Evolutionary conservation across 148 eudicot species (phyloP).

Genomic region (Cornus suecica): DNA sequence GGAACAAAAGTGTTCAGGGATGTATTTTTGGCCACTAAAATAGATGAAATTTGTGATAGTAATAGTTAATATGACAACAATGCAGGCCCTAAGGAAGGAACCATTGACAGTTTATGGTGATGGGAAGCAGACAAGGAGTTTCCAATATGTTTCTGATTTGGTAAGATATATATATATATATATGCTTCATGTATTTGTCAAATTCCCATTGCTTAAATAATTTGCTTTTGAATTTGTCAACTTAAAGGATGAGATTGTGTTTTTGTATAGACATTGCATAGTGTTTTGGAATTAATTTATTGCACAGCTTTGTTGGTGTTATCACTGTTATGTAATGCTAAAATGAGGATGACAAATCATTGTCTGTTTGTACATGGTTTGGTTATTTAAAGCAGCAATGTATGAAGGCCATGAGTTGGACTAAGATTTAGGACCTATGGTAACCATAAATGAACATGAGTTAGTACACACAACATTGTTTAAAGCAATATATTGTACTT

Average conservation of each 20-base stretch:
- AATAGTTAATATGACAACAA: background rate
- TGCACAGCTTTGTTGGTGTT: background rate
- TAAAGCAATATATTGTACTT: background rate
- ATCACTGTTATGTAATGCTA: background rate
- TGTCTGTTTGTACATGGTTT: too few relatives aligned
- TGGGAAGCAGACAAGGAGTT: conserved; percentile 67
- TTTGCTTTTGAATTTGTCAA: background rate
- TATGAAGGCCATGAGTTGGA: background rate
- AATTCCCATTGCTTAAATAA: background rate
- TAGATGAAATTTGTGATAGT: background rate
- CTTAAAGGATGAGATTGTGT: background rate
- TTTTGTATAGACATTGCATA: background rate
- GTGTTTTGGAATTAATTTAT: background rate
- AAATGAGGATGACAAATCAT: background rate
- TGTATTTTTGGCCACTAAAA: too few relatives aligned
- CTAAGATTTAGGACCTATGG: background rate
- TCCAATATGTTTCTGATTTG: conserved; percentile 61
- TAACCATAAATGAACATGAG: background rate
- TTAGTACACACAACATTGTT: background rate
- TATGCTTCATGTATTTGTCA: background rate
- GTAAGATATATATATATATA: too few relatives aligned
- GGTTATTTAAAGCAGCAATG: too few relatives aligned
- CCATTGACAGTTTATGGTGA: conserved; percentile 65
- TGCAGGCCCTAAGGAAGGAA: conserved; percentile 60
- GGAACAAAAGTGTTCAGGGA: background rate